Base-by-base conservation (phyloP, 441 rosid species). In the Jatropha multifida region DNA sequence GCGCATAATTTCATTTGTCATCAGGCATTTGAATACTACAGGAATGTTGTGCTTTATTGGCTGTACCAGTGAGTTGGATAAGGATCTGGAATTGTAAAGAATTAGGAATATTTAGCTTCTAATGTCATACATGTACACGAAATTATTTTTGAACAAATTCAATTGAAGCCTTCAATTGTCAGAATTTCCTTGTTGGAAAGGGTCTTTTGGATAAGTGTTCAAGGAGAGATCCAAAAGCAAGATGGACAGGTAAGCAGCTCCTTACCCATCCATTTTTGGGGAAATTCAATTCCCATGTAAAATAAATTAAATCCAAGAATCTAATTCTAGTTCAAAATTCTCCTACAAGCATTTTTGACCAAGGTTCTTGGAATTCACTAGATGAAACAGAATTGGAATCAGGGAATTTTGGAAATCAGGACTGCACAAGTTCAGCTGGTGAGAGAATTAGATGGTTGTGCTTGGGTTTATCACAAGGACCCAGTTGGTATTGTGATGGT, bases 301-400 rank as follows among this genome's bases (percentile, higher is more conserved):
- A 76, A 64, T 81, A 83, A 66, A 41, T 10, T 23, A 4, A 32
- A 68, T 72, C 18, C 76, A 79, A 71, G 80, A 69, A 71, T 74
- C 83, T 55, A 80, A 76, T 60, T 73, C 82, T 51, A 77, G 26
- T n/a, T 86, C 88, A 59, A 73, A 32, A 56, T 68, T 91, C 96
- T 69, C 98, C 98, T 49, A 93, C 96, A 44, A 88, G 94, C 63
- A 82, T 90, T 74, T 86, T 89, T 65, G 96, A 93, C 76, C 90
- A 84, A 72, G 79, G 74, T 17, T 79, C 86, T 60, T 93, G 98
- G 98, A 78, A 75, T 49, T 85, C 92, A 13, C 61, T 83, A 81
- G 91, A 87, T 54, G 88, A 86, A 59, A 23, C 63, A 18, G 76
- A 73, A 32, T 32, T 32, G 32, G 32, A 32, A 51, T 64, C 88